These are phyloP conservation scores for Tubosaeta sp. DNA, from an alignment of 768 basidiomycete genomes.

Conservation along the genomic window DNA sequence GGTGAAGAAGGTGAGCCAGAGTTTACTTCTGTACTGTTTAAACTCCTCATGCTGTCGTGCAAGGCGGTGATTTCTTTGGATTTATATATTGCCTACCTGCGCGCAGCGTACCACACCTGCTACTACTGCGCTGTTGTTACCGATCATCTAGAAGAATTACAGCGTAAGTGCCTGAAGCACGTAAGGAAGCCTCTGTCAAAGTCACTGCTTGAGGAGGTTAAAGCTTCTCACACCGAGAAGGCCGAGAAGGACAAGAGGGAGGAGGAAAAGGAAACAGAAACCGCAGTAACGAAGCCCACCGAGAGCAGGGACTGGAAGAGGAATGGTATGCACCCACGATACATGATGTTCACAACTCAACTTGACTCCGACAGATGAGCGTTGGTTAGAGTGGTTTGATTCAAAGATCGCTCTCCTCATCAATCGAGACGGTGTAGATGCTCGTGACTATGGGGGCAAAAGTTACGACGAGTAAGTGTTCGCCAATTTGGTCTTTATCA, in stretches of 20 bases:
- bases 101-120: conserved; percentile 90
- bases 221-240: conserved; percentile 47
- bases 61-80: conserved; percentile 83
- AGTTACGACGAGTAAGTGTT: conserved; percentile 78
- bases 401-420: conserved; percentile 79
- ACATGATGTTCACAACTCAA: conserved; percentile 6
- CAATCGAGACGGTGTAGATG: conserved; percentile 75
- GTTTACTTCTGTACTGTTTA: conserved; percentile 12
- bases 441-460: conserved; percentile 86
- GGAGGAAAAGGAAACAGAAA: conserved; percentile 40
- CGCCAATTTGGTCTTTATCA: conserved; percentile 6
- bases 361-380: conserved; percentile 54
- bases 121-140: conserved; percentile 95
- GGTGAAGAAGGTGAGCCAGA: conserved; percentile 60
- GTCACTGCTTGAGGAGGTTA: conserved; percentile 55
- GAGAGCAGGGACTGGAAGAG: conserved; percentile 54
- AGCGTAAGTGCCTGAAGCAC: conserved; percentile 92
- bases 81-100: conserved; percentile 89
- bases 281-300: conserved; percentile 29
- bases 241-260: conserved; percentile 45
- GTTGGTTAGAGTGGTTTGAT: conserved; percentile 89
- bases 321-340: conserved; percentile 48
- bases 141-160: conserved; percentile 92
- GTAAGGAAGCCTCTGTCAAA: conserved; percentile 72
- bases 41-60: conserved; percentile 19